phyloP scores from a whole-genome alignment of 176 grass and related monocot genomes.

The Triticum timopheevii region DNA sequence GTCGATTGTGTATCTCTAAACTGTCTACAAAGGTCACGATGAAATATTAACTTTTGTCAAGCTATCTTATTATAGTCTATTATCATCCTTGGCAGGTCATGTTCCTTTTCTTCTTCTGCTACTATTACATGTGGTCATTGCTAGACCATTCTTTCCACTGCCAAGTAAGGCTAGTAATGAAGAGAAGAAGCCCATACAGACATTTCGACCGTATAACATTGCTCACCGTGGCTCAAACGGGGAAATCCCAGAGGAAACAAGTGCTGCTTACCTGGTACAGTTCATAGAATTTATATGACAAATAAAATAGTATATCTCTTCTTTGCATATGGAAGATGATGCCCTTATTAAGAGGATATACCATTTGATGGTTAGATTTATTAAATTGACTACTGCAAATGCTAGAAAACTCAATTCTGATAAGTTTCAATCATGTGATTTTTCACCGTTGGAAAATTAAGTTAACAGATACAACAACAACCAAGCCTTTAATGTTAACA shows the following conservation, averaged over 20 bases:
- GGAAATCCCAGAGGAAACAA: constrained; percentile 97
- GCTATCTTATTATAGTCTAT: neutral
- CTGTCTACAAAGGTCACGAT: neutral
- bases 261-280: constrained; percentile 79
- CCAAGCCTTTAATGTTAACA: neutral
- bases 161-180: constrained; percentile 53
- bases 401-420: neutral
- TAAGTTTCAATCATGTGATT: neutral
- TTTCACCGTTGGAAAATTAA: neutral
- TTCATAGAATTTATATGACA: neutral
- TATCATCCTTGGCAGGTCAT: constrained; percentile 42
- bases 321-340: constrained; percentile 9
- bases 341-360: neutral
- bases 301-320: neutral
- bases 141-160: constrained; percentile 64
- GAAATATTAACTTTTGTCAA: neutral
- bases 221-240: constrained; percentile 94
- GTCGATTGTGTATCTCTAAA: neutral
- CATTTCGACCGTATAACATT: constrained; percentile 89
- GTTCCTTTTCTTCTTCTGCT: constrained; percentile 52
- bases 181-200: constrained; percentile 67
- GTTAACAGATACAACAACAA: neutral
- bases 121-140: constrained; percentile 38
- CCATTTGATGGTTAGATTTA: neutral
- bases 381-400: neutral